Base-by-base conservation (phyloP, 805 yeast species). In the Priceomyces medius region DNA sequence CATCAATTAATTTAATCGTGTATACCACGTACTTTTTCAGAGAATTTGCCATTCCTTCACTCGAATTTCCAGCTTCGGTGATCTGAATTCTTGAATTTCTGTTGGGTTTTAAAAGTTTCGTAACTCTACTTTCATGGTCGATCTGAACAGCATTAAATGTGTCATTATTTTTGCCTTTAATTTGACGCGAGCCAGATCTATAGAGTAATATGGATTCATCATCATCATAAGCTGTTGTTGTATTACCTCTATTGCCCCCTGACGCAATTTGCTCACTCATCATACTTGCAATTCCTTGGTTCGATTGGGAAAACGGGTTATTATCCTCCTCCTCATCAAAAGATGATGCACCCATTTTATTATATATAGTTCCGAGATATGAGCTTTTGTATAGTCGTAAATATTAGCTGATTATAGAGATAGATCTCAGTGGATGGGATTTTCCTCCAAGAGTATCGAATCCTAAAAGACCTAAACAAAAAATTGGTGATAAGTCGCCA, bases 51-150 rank as follows among this genome's bases (percentile, higher is more conserved):
- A 66, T 49, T 8, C 90, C 88, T 52, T 91, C 97, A 45, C 78
- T 83, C 40, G 87, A 84, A 58, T 87, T 89, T 3, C 88, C 88
- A 0, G 97, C 97, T 49, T 88, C 96, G 0, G 75, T 66, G 27
- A 91, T 88, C 38, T 71, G 65, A 16, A 68, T 50, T 24, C 49
- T 56, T 28, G 63, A 59, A 12, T 56, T 52, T 12, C 54, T 47
- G 9, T 49, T 52, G 0, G 70, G 64, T 29, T 52, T 52, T 35
- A 70, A 54, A n/a, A 70, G 49, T 44, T 59, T 58, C 26, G 66
- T 54, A 7, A 68, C 68, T 36, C 74, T 49, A 35, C 63, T 66
- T 41, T 67, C 70, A 37, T 59, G 57, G 46, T 59, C 61, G 38
- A 59, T 58, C 21, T 59, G 61, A 12, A 64, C 57, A 3, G 66